Percentiles rank a stretch among this genome's conserved stretches.
These are phyloP conservation scores for Babesia bovis DNA, from an alignment of 169 alveolate genomes.

Conservation along the genomic window DNA sequence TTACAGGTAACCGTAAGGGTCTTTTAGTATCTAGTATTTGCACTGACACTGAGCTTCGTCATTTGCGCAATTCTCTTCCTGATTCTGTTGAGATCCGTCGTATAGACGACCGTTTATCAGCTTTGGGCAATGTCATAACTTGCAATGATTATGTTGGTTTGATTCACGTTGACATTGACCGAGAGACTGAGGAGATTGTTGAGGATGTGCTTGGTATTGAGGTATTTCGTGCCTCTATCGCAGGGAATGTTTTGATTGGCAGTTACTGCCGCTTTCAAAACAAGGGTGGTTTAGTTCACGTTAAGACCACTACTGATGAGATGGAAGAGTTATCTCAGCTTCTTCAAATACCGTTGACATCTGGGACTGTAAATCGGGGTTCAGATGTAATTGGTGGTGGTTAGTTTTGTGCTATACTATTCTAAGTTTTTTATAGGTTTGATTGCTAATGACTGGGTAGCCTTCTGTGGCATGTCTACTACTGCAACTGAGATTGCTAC, in stretches of 20 bases:
- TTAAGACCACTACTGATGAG: constrained; percentile 95
- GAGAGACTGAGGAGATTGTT: constrained; percentile 97
- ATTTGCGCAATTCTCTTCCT: constrained; percentile 95
- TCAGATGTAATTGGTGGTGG: constrained; percentile 93
- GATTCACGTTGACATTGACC: constrained; percentile 97
- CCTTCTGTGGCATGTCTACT: constrained; percentile 98
- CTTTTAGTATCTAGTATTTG: constrained; percentile 95
- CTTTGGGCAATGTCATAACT: constrained; percentile 97
- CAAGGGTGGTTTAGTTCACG: constrained; percentile 97
- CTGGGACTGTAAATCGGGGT: constrained; percentile 99
- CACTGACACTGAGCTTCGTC: constrained; percentile 95
- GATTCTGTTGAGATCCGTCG: constrained; percentile 92
- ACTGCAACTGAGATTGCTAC: constrained; percentile 97
- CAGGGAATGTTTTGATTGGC: constrained; percentile 98
- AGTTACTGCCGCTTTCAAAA: constrained; percentile 94
- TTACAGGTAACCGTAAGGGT: constrained; percentile 92
- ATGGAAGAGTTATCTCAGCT: constrained; percentile 95
- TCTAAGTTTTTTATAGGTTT: constrained; percentile 85
- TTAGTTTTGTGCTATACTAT: background rate
- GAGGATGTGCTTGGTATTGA: constrained; percentile 97
- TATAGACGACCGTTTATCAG: constrained; percentile 97
- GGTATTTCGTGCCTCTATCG: constrained; percentile 98
- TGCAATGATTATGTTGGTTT: constrained; percentile 98
- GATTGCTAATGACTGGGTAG: constrained; percentile 98
- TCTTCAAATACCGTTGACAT: constrained; percentile 94